Conservation (phyloP, 2,329 filamentous ascomycete species). For the Tympanopsis confertula region DNA sequence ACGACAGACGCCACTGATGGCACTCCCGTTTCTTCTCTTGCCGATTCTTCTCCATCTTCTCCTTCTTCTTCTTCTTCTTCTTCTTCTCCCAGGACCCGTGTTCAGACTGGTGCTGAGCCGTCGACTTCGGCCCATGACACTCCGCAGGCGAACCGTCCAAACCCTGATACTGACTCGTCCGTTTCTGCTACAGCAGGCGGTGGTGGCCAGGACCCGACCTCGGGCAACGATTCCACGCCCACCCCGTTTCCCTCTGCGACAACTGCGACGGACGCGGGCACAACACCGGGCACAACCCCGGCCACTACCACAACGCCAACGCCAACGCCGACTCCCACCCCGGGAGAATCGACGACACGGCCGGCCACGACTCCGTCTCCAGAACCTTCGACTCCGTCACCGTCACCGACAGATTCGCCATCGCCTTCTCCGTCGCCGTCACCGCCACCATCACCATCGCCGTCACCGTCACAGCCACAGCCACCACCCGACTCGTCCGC, state of each 20-base stretch:
- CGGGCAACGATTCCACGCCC: slow-evolving; percentile 6
- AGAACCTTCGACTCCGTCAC: slow-evolving; percentile 3
- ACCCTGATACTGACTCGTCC: too few relatives aligned
- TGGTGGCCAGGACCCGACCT: slow-evolving; percentile 4
- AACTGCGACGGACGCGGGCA: neutral
- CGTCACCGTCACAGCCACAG: slow-evolving; percentile 5
- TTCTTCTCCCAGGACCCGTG: neutral
- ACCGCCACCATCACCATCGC: slow-evolving; percentile 8
- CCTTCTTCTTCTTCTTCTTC: neutral
- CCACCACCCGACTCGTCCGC: slow-evolving; percentile 3
- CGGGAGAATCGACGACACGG: slow-evolving; percentile 3
- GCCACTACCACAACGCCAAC: too few relatives aligned
- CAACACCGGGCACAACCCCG: neutral
- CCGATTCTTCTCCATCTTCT: neutral
- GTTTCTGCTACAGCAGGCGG: too few relatives aligned
- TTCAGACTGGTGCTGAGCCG: neutral
- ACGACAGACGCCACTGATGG: neutral
- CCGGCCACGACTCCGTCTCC: slow-evolving; percentile 4
- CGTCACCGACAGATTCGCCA: slow-evolving; percentile 7
- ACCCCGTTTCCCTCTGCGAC: slow-evolving; percentile 4
- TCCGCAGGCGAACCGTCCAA: too few relatives aligned
- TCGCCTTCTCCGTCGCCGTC: slow-evolving; percentile 4
- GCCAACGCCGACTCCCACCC: slow-evolving; percentile 2
- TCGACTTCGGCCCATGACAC: neutral
- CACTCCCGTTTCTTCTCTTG: neutral